Conservation (phyloP, 78 protist genomes). For the Chrysochromulina parva region DNA sequence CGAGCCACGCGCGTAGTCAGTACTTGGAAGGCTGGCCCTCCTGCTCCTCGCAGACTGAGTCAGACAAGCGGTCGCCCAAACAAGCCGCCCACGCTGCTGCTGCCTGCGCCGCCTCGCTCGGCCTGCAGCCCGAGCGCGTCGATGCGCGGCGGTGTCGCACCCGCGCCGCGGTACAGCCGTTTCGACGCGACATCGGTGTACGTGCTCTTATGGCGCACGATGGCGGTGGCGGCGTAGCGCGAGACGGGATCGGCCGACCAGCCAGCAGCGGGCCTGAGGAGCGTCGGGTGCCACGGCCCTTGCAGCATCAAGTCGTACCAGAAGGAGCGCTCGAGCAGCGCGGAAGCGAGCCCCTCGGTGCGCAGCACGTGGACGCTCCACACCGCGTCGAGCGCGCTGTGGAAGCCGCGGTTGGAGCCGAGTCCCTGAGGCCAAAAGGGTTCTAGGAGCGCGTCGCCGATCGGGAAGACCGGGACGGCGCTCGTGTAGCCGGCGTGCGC, state of each 20-base stretch:
- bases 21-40: too few species aligned
- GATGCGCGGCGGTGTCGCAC: too few species aligned
- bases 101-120: too few species aligned
- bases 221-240: background rate
- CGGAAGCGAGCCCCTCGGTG: background rate
- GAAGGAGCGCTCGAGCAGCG: background rate
- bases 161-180: too few species aligned
- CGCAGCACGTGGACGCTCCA: background rate
- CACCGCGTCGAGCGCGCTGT: background rate
- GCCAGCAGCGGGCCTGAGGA: background rate
- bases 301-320: background rate
- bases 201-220: too few species aligned
- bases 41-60: too few species aligned
- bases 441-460: conserved; percentile 3
- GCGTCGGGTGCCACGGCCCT: too few species aligned
- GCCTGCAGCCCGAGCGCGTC: too few species aligned
- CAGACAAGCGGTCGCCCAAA: too few species aligned
- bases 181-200: too few species aligned
- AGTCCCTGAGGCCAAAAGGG: conserved; percentile 25
- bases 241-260: background rate
- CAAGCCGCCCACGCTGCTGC: too few species aligned
- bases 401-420: conserved; percentile 1
- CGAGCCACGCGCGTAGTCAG: too few species aligned
- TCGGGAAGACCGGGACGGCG: background rate
- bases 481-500: background rate